Evolutionary conservation across 2,329 filamentous ascomycete species (phyloP).

Genomic region (Hirsutella minnesotensis): DNA sequence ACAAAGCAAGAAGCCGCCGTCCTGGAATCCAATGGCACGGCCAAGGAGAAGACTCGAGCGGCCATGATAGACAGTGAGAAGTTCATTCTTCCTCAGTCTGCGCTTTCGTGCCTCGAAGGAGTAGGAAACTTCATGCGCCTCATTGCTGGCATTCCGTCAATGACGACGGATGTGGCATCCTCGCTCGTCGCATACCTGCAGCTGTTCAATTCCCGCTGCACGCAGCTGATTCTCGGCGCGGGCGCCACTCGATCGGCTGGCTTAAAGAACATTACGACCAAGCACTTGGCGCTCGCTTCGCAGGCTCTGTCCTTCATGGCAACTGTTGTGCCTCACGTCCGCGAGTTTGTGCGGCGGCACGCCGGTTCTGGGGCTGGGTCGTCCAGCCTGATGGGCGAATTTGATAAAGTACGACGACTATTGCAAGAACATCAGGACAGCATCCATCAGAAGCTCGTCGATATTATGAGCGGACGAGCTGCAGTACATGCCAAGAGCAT

Average conservation of each 20-base stretch:
- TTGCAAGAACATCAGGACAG: slow-evolving; percentile 83
- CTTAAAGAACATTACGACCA: slow-evolving; percentile 91
- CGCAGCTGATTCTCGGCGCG: slow-evolving; percentile 91
- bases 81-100: slow-evolving; percentile 77
- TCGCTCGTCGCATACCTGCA: slow-evolving; percentile 78
- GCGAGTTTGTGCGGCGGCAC: slow-evolving; percentile 82
- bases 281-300: slow-evolving; percentile 83
- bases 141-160: slow-evolving; percentile 74
- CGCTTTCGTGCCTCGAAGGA: slow-evolving; percentile 66
- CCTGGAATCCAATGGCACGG: slow-evolving; percentile 33
- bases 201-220: slow-evolving; percentile 89
- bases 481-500: slow-evolving; percentile 63
- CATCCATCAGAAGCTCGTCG: slow-evolving; percentile 85
- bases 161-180: slow-evolving; percentile 71
- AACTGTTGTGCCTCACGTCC: slow-evolving; percentile 75
- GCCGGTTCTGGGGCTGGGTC: slow-evolving; percentile 38
- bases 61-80: slow-evolving; percentile 75
- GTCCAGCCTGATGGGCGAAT: slow-evolving; percentile 61
- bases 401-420: slow-evolving; percentile 74
- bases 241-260: slow-evolving; percentile 83
- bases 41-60: slow-evolving; percentile 54
- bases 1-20: slow-evolving; percentile 13
- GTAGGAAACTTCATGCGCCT: slow-evolving; percentile 76
- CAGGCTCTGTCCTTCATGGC: slow-evolving; percentile 84
- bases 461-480: slow-evolving; percentile 78